phyloP scores from a whole-genome alignment of 164 flowering plant species.

The Stephania cephalantha region DNA sequence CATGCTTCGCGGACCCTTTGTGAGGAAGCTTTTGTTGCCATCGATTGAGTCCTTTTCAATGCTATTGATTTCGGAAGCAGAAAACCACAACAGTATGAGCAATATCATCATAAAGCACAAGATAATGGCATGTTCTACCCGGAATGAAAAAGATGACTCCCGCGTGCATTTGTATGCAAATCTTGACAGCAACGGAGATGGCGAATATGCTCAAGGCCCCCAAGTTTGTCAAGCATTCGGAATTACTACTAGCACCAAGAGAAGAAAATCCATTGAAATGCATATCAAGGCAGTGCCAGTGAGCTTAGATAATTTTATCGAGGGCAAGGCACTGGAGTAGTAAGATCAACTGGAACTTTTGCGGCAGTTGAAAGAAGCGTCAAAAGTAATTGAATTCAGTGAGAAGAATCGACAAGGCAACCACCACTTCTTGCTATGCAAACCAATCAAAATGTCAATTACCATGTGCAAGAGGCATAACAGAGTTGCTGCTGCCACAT shows the following conservation, averaged over 20 bases:
- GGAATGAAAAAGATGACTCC: background rate
- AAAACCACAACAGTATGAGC: background rate
- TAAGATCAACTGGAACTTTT: background rate
- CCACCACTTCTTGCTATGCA: background rate
- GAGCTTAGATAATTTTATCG: constrained; percentile 1
- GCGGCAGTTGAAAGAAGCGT: background rate
- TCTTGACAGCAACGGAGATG: background rate
- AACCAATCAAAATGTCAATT: background rate
- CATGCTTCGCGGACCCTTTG: background rate
- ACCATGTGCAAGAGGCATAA: background rate
- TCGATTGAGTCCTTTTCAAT: background rate
- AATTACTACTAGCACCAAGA: background rate
- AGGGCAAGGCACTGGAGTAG: background rate
- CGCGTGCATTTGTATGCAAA: background rate
- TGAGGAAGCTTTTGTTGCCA: background rate
- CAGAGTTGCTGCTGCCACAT: background rate
- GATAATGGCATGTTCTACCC: constrained; percentile 1
- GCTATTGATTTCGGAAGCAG: background rate
- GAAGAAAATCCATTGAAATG: background rate
- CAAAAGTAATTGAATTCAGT: background rate
- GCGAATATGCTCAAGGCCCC: background rate
- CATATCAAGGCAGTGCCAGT: constrained; percentile 1
- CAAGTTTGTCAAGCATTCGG: background rate
- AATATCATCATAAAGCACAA: background rate
- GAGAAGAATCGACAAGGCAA: constrained; percentile 9